Percentiles rank a stretch among this genome's conserved stretches.
phyloP scores from a whole-genome alignment of 2,329 filamentous ascomycete genomes.

The Fusarium pininemorale region DNA sequence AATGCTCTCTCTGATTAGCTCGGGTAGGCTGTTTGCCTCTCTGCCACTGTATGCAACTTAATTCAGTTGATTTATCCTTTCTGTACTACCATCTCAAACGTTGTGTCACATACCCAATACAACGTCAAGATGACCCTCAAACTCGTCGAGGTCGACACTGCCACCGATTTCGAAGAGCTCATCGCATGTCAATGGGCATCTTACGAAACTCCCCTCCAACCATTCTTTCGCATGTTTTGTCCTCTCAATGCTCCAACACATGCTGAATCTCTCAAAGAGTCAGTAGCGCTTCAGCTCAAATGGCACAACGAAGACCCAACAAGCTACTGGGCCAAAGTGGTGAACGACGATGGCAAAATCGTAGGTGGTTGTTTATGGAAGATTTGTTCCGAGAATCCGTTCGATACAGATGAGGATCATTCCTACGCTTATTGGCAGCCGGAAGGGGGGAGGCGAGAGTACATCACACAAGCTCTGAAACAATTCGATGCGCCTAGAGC shows the following conservation, averaged over 20 bases:
- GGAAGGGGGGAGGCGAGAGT: slow-evolving; percentile 30
- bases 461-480: slow-evolving; percentile 25
- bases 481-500: slow-evolving; percentile 30
- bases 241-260: slow-evolving; percentile 9
- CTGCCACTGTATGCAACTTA: background rate
- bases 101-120: background rate
- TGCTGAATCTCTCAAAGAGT: slow-evolving; percentile 22
- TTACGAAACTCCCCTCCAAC: slow-evolving; percentile 27
- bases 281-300: background rate
- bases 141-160: slow-evolving; percentile 24
- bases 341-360: slow-evolving; percentile 28
- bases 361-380: slow-evolving; percentile 38
- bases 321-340: slow-evolving; percentile 29
- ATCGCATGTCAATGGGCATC: slow-evolving; percentile 32
- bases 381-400: slow-evolving; percentile 18
- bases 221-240: slow-evolving; percentile 37
- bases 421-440: slow-evolving; percentile 29
- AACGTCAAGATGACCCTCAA: slow-evolving; percentile 22
- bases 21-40: background rate
- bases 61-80: background rate
- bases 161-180: slow-evolving; percentile 28
- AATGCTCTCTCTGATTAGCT: background rate
- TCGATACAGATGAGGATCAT: slow-evolving; percentile 18
- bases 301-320: slow-evolving; percentile 28
- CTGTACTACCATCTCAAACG: background rate